Conservation (phyloP, 2,329 filamentous ascomycete species). For the Cercospora berteroae region DNA sequence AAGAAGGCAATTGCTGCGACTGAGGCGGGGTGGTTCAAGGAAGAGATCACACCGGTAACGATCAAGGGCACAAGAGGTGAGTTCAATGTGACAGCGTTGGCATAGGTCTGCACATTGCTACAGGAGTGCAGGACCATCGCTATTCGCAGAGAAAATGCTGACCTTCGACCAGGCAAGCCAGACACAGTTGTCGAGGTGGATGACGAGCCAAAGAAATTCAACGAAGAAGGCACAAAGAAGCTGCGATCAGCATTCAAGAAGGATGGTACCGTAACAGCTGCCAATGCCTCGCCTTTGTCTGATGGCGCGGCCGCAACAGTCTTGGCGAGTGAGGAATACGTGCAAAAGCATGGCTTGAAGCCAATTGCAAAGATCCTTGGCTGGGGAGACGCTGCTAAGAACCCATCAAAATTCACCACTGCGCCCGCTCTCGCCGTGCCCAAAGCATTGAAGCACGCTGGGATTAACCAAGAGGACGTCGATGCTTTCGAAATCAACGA, state of each 20-base stretch:
- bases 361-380: conserved; percentile 95
- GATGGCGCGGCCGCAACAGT: conserved; percentile 92
- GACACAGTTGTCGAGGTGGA: conserved; percentile 75
- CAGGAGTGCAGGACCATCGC: not conserved
- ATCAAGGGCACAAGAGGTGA: conserved; percentile 77
- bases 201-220: conserved; percentile 90
- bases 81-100: not conserved
- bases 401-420: conserved; percentile 93
- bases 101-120: not conserved
- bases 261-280: conserved; percentile 78
- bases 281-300: conserved; percentile 94
- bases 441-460: conserved; percentile 94
- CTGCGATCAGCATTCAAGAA: conserved; percentile 76
- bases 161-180: conserved; percentile 59
- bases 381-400: conserved; percentile 91
- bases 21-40: conserved; percentile 74
- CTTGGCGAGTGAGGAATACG: conserved; percentile 87
- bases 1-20: conserved; percentile 87
- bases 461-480: conserved; percentile 70
- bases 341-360: conserved; percentile 87
- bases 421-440: conserved; percentile 91
- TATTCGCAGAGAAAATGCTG: not conserved
- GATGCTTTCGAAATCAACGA: conserved; percentile 99
- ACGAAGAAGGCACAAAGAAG: conserved; percentile 51
- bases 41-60: conserved; percentile 87